These are phyloP conservation scores for Monilinia polystroma DNA, from an alignment of 2,329 filamentous ascomycete genomes.

Conservation along the genomic window DNA sequence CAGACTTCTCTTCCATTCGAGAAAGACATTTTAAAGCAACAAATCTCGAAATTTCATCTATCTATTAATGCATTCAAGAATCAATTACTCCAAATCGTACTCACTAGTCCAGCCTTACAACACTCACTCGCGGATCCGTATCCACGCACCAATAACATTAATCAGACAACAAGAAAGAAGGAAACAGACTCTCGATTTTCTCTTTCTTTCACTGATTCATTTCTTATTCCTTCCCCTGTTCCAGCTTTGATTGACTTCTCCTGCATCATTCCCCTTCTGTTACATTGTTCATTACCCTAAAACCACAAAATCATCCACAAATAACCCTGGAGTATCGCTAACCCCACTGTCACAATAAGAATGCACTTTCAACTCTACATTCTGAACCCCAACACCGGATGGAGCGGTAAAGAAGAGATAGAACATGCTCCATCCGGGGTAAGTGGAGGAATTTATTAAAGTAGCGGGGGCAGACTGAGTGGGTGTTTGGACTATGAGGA, in stretches of 20 bases:
- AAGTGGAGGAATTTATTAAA: conserved; percentile 4
- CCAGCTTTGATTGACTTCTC: not conserved
- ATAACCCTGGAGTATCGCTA: not conserved
- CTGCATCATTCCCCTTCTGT: not conserved
- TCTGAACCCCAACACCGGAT: not conserved
- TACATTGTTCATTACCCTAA: not conserved
- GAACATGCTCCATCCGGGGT: conserved; percentile 12
- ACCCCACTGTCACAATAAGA: conserved; percentile 5
- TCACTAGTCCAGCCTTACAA: not conserved
- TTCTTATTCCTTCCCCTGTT: not conserved
- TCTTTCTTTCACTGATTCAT: no score
- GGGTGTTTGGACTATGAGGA: not conserved
- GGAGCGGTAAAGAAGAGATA: conserved; percentile 15
- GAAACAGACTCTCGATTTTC: not conserved
- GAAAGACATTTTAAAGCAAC: not conserved
- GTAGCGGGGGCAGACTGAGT: not conserved
- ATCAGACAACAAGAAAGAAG: not conserved
- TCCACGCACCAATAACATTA: not conserved
- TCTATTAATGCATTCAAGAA: not conserved
- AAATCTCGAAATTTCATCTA: not conserved
- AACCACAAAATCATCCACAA: conserved; percentile 7
- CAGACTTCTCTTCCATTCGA: not conserved
- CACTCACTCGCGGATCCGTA: not conserved
- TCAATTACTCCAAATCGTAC: not conserved
- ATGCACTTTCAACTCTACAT: not conserved